Base-by-base conservation (phyloP, 495 filamentous ascomycete genomes). In the Bathelium albidoporum region DNA sequence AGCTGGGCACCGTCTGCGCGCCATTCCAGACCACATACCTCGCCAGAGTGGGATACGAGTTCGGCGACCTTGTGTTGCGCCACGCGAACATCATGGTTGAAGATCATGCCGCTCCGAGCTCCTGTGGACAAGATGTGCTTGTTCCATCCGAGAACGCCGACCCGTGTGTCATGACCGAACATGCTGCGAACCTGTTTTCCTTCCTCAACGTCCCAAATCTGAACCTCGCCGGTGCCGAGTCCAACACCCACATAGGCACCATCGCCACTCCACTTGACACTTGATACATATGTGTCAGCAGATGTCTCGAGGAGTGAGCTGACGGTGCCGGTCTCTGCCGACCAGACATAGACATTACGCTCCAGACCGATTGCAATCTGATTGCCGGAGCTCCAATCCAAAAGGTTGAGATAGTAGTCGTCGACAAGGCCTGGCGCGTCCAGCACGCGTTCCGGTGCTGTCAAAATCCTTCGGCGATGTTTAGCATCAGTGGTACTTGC, bases 161-260 rank as follows among this genome's bases (percentile, higher is more conserved):
- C 94, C 43, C 94, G 94, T 29, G 91, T 89, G 67, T 97, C 94
- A 70, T 99, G 94, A 59, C 93, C 95, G 72, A 89, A 87, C 94
- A 99, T 99, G 80, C 90, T 96, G 70, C 94, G 91, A 41, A 97
- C 85, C 82, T 97, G 97, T 68, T 83, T 86, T 32, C 89, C 86
- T 70, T 99, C 94, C 67, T 96, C 89, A 26, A 97, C 94, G 68
- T 99, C 94, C 94, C 94, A 99, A 73, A 99, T 99, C 76, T 99
- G 94, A 44, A 97, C 89, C 71, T 99, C 94, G 65, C 94, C 94
- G 14, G 90, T 89, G 66, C 91, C 92, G 62, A 99, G 86, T 53
- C 94, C 94, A 67, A 97, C 92, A 63, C 91, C 87, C 59, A 99
- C 91, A 72, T 97, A 97, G 4, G 94, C 92, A 49, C 94, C 95